A percentile compares a stretch with the other conserved stretches of the same genome.
These are phyloP conservation scores for Trapa incisa DNA, from an alignment of 345 rosid species.

Conservation along the genomic window DNA sequence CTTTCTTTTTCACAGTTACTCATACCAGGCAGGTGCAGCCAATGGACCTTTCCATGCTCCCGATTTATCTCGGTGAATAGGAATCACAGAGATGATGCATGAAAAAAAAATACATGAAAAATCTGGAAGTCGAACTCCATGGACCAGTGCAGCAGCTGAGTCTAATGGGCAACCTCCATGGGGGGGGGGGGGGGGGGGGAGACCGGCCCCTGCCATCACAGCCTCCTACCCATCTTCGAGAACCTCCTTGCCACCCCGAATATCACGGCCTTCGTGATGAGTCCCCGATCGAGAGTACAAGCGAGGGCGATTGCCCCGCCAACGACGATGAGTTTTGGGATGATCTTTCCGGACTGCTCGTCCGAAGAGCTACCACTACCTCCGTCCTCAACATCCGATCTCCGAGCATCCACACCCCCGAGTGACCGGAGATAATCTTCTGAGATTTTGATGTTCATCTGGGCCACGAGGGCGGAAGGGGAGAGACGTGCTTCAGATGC, in stretches of 20 bases:
- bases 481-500: constrained; percentile 49
- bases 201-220: constrained; percentile 19
- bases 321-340: constrained; percentile 55
- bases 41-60: background rate
- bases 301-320: constrained; percentile 95
- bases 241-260: constrained; percentile 90
- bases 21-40: background rate
- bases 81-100: background rate
- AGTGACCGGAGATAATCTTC: constrained; percentile 44
- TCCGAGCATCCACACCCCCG: constrained; percentile 22
- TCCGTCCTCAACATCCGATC: constrained; percentile 18
- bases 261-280: constrained; percentile 80
- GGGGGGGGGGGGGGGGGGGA: background rate
- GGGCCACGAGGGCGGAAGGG: constrained; percentile 63
- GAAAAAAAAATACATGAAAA: background rate
- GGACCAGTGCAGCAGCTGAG: background rate
- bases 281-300: constrained; percentile 73
- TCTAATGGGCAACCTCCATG: background rate
- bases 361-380: constrained; percentile 13
- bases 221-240: constrained; percentile 66
- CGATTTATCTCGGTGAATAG: background rate
- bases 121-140: background rate
- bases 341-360: constrained; percentile 33
- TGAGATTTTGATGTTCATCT: constrained; percentile 73
- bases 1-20: background rate